A percentile compares a stretch with the other conserved stretches of the same genome.
Conservation (phyloP, 257 asterid species). For the Henckelia pumila region DNA sequence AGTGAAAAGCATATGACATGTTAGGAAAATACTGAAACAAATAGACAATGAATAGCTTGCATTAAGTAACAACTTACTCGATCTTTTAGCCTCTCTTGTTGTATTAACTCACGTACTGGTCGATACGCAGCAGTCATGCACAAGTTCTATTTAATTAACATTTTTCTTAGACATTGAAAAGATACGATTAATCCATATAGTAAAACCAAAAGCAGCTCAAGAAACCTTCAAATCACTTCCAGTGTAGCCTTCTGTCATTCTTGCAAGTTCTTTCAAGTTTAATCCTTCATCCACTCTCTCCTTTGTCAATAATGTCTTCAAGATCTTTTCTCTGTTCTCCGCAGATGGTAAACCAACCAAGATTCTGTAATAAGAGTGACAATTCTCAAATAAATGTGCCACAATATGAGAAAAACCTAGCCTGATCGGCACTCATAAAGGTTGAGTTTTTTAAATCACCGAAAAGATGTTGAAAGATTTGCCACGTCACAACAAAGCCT, state of each 20-base stretch:
- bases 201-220: background rate
- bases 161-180: constrained; percentile 5
- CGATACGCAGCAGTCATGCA: constrained; percentile 89
- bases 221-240: constrained; percentile 90
- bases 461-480: no score
- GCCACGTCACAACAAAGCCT: no score
- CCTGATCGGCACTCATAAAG: no score
- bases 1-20: background rate
- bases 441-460: no score
- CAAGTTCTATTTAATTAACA: constrained; percentile 53
- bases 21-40: background rate
- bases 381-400: background rate
- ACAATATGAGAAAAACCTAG: background rate
- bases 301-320: constrained; percentile 65
- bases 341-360: constrained; percentile 79
- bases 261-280: constrained; percentile 66
- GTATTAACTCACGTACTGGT: constrained; percentile 80
- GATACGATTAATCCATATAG: background rate
- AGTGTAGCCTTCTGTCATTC: constrained; percentile 79
- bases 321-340: constrained; percentile 68
- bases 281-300: constrained; percentile 58
- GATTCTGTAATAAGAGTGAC: constrained; percentile 40
- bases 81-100: constrained; percentile 59
- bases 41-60: background rate
- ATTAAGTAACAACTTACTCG: constrained; percentile 31